Conservation (phyloP, 805 yeast species). For the Ascoidea asiatica region DNA sequence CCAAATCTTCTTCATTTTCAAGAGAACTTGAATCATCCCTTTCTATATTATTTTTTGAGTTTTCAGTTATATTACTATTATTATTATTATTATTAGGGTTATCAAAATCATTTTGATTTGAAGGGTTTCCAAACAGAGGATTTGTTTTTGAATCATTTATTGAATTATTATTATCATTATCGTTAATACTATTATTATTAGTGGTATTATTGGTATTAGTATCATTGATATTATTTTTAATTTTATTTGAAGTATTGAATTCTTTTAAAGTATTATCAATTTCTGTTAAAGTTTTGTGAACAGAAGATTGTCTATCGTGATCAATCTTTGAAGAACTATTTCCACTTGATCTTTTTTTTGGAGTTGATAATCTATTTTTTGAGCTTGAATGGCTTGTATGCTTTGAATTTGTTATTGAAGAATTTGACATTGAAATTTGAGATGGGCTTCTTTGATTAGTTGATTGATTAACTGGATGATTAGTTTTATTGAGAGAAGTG, state of each 20-base stretch:
- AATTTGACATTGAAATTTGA: constrained; percentile 9
- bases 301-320: constrained; percentile 24
- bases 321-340: not conserved
- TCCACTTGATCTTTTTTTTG: constrained; percentile 1
- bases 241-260: constrained; percentile 20
- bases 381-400: not conserved
- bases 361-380: not conserved
- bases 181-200: not conserved
- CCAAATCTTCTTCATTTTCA: constrained; percentile 7
- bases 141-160: constrained; percentile 42
- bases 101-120: not conserved
- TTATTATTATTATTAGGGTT: not conserved
- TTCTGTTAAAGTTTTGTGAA: constrained; percentile 45
- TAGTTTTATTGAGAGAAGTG: constrained; percentile 14
- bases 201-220: not conserved
- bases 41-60: constrained; percentile 11
- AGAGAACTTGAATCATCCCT: constrained; percentile 2
- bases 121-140: constrained; percentile 46
- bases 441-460: constrained; percentile 15
- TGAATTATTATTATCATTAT: constrained; percentile 1
- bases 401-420: too few relatives aligned
- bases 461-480: constrained; percentile 11
- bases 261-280: constrained; percentile 62
- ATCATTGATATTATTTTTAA: not conserved
- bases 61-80: constrained; percentile 4